Percentiles rank a stretch among this genome's conserved stretches.
Conservation (phyloP, 192 early-diverging fungal genomes). For the Coemansia sp. region DNA sequence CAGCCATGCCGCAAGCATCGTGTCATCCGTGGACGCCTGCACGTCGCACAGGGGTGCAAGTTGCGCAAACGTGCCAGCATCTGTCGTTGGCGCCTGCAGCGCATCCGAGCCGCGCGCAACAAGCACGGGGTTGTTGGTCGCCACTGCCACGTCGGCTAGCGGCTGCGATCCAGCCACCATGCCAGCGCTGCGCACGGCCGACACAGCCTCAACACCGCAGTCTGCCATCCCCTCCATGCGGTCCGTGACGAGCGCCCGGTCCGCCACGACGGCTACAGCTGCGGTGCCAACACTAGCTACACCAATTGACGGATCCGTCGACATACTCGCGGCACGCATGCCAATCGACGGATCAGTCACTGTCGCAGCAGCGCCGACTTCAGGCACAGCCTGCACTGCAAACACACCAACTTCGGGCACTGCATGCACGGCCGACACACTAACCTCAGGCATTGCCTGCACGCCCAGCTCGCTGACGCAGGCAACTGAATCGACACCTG, state of each 20-base stretch:
- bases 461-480: background rate
- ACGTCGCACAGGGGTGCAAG: constrained; percentile 8
- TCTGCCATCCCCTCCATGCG: constrained; percentile 15
- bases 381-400: background rate
- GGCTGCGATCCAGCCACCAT: constrained; percentile 11
- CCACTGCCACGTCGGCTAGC: constrained; percentile 12
- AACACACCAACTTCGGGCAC: background rate
- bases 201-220: constrained; percentile 13
- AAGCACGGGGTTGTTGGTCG: constrained; percentile 13
- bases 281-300: background rate
- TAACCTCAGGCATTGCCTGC: background rate
- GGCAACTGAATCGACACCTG: constrained; percentile 6
- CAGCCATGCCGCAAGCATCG: constrained; percentile 32
- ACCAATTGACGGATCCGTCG: constrained; percentile 8
- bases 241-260: constrained; percentile 17
- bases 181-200: constrained; percentile 1
- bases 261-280: background rate
- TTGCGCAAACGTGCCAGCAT: constrained; percentile 4
- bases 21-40: constrained; percentile 19
- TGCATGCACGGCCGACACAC: background rate
- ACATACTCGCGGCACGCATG: background rate
- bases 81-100: background rate
- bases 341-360: constrained; percentile 7
- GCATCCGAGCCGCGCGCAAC: constrained; percentile 27
- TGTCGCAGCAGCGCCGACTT: background rate